Base-by-base conservation (phyloP, 148 eudicot genomes). In the Rhododendron williamsianum region DNA sequence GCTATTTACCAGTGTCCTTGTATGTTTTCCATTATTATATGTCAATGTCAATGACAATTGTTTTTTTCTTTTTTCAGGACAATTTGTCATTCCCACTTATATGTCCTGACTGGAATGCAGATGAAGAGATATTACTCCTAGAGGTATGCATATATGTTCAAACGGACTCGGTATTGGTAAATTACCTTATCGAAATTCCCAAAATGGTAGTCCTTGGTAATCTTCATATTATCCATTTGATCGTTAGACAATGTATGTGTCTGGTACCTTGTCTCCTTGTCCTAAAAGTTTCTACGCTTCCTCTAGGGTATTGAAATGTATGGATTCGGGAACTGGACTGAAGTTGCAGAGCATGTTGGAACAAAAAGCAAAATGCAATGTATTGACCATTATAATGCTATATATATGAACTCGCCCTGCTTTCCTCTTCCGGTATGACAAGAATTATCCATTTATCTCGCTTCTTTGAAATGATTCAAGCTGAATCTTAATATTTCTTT, bases 311-410 rank as follows among this genome's bases (percentile, higher is more conserved):
- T 93, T 80, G 95, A 91, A 92, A 96, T 96, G 98, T 96, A 96
- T 90, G 98, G 98, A 88, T 85, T 96, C n/a, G 91, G 94, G 84
- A 94, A 94, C 84, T 96, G 98, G 98, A 84, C 88, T 65, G 98
- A 94, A 93, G 96, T 96, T 63, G 98, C 98, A 81, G 98, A 95
- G 87, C 98, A 95, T 90, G 99, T 97, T 78, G 99, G 98, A 87
- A 94, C 98, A 16, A 97, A 97, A 92, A 92, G 93, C 91, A 97
- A 91, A 92, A 82, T 91, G 81, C 94, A 93, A 45, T 97, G 99
- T 80, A 91, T 95, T 85, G 92, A 90, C 65, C 99, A 97, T 84
- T 97, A 93, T 87, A 86, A 94, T 76, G 87, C 87, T 21, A 85
- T 92, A 84, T 97, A 95, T 88, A 92, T 97, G 95, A 90, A 93